Base-by-base conservation (phyloP, 2,329 filamentous ascomycete species). In the Lachnellula suecica region DNA sequence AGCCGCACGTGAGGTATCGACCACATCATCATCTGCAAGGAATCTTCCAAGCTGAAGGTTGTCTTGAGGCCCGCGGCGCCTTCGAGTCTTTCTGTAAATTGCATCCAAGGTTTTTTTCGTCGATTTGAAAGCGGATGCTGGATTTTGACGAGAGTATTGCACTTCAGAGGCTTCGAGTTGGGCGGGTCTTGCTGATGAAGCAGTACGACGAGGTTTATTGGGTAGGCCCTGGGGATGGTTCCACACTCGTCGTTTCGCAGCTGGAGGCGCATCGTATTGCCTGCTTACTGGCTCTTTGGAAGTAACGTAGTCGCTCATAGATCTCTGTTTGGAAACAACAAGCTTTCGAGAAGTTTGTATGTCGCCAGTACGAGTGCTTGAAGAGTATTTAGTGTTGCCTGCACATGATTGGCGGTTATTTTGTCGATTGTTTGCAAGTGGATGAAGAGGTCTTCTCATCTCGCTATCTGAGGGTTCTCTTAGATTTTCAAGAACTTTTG, bases 61-160 rank as follows among this genome's bases (percentile, higher is more conserved):
- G 35, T 51, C 51, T 8, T 59, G 57, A 19, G 51, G 54, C 22
- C 55, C 56, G 17, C 64, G 69, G 19, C 49, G 59, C 43, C 68
- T 71, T 11, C 66, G 70, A 23, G 66, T 66, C 48, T 66, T 73
- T 46, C 73, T 74, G 63, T 79, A 85, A 22, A 84, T 60, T 22
- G 71, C 72, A 64, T 87, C 83, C 6, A 86, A 68, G 9, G 72
- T 68, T 57, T 70, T 77, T 63, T 85, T 86, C 22, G 71, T 74
- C 3, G 71, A 69, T 46, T 74, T 69, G 54, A 86, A 84, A 9
- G 68, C 69, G 41, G 69, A 51, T 8, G 51, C 43, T n/a, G 59
- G 47, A 56, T 63, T 63, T 7, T 66, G 66, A 20, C 60, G 65
- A 10, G 65, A 62, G 37, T 66, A 68, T 27, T 70, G 66, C 2